These are phyloP conservation scores for Brassica rapa DNA, from an alignment of 345 rosid species.

Conservation along the genomic window DNA sequence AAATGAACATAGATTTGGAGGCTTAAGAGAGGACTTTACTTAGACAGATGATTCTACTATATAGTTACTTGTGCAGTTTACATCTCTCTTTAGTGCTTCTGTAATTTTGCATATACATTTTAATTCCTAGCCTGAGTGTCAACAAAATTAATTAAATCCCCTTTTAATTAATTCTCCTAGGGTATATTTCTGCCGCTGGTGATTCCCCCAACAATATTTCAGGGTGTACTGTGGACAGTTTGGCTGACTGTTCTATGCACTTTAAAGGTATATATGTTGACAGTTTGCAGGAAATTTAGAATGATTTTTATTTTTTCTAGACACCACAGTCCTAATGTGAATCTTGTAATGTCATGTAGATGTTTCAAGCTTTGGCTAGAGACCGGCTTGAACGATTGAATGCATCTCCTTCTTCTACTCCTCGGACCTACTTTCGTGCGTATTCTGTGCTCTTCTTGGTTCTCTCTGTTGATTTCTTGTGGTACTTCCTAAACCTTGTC, in stretches of 20 bases:
- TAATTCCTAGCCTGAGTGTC: constrained; percentile 14
- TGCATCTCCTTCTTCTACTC: constrained; percentile 91
- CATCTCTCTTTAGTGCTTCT: not conserved
- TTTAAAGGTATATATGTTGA: constrained; percentile 62
- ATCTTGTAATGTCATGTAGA: constrained; percentile 45
- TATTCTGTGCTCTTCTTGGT: constrained; percentile 76
- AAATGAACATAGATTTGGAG: too few relatives aligned
- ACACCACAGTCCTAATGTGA: constrained; percentile 8
- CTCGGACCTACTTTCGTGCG: constrained; percentile 86
- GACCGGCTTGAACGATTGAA: constrained; percentile 94
- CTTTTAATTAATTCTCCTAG: constrained; percentile 39
- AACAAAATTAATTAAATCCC: not conserved
- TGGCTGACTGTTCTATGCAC: constrained; percentile 88
- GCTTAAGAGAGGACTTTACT: constrained; percentile 13
- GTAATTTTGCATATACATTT: not conserved
- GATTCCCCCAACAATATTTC: constrained; percentile 79
- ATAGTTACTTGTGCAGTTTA: not conserved
- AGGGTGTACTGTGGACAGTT: constrained; percentile 78
- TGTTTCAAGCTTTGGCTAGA: constrained; percentile 99
- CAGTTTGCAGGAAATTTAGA: constrained; percentile 2
- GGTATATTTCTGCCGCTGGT: constrained; percentile 90
- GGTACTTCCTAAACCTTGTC: constrained; percentile 52
- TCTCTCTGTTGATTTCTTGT: constrained; percentile 67
- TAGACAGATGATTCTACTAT: not conserved
- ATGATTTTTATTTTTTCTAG: not conserved